Evolutionary conservation across 2,329 filamentous ascomycete species (phyloP).

Genomic region (Apiospora phragmitis): DNA sequence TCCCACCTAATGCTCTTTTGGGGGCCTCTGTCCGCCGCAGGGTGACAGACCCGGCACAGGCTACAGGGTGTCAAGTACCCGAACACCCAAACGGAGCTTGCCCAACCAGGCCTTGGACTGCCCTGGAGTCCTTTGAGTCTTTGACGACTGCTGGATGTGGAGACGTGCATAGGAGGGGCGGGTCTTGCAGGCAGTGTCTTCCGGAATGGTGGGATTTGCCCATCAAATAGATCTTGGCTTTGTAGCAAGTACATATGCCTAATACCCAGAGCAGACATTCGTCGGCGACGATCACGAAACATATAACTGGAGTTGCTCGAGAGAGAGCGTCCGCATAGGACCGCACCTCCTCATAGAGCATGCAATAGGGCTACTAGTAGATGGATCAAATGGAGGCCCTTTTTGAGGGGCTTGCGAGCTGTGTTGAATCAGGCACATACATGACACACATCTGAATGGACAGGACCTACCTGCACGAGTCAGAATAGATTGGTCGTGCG

Average conservation of each 20-base stretch:
- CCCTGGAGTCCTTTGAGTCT: neutral
- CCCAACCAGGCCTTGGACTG: neutral
- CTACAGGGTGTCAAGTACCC: neutral
- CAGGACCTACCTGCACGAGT: neutral
- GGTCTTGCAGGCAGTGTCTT: slow-evolving; percentile 1
- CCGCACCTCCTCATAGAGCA: neutral
- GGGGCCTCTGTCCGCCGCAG: neutral
- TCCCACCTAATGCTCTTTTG: slow-evolving; percentile 1
- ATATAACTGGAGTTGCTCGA: neutral
- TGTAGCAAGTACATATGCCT: neutral
- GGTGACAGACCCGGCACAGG: neutral
- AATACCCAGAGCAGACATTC: neutral
- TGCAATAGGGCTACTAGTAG: neutral
- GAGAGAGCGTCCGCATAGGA: neutral
- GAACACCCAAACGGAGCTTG: neutral
- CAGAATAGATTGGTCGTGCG: neutral
- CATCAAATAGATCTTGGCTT: neutral
- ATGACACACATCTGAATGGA: neutral
- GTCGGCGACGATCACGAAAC: neutral
- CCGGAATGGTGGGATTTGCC: neutral
- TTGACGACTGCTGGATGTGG: neutral
- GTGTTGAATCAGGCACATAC: neutral
- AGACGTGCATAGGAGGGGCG: neutral
- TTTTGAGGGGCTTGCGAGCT: neutral
- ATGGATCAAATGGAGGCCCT: neutral